Percentiles rank a stretch among this genome's conserved stretches.
phyloP scores from a whole-genome alignment of 371 early-diverging fungal genomes.

The Nematocida sp. region DNA sequence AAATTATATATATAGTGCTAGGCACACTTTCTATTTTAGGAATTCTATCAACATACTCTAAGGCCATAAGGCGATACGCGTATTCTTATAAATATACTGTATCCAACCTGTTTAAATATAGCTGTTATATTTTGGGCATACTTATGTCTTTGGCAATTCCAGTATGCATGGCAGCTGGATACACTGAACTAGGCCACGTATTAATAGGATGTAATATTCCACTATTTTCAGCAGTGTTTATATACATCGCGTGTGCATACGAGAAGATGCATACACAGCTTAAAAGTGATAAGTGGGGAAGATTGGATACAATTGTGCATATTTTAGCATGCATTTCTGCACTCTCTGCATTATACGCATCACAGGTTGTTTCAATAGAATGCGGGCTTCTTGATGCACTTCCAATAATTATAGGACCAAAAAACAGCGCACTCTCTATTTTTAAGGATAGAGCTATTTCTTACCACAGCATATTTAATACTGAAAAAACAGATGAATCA shows the following conservation, averaged over 20 bases:
- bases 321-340: not conserved
- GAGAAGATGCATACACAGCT: constrained; percentile 8
- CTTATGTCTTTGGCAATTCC: not conserved
- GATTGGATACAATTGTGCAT: not conserved
- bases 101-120: constrained; percentile 1
- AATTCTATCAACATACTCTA: not conserved
- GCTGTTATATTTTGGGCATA: not conserved
- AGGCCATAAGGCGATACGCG: not conserved
- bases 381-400: constrained; percentile 4
- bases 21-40: not conserved
- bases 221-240: not conserved
- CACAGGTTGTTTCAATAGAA: not conserved
- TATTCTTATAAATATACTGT: not conserved
- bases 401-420: constrained; percentile 8
- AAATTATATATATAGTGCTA: not conserved
- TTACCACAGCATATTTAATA: not conserved
- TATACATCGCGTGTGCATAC: constrained; percentile 12
- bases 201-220: not conserved
- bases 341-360: not conserved
- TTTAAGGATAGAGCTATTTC: not conserved
- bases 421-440: not conserved
- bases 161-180: not conserved
- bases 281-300: constrained; percentile 9
- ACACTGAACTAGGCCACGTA: not conserved
- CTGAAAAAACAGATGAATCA: too few species aligned